phyloP scores from a whole-genome alignment of 345 rosid species.

The Brassica napus region Da-Ae NC_063450.1:54953501-54954000 shows the following conservation, averaged over 20 bases:
- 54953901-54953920: not conserved
- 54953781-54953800: not conserved
- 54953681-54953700: too few relatives aligned
- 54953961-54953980: not conserved
- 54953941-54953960: not conserved
- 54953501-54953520: too few relatives aligned
- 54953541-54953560: not conserved
- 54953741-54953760: not conserved
- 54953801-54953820: too few relatives aligned
- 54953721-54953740: not conserved
- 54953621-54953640: not conserved
- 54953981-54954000: too few relatives aligned
- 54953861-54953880: not conserved
- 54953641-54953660: not conserved
- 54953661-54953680: not conserved
- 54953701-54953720: not conserved
- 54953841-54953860: not conserved
- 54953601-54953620: not conserved
- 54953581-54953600: not conserved
- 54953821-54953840: not conserved
- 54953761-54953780: not conserved
- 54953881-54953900: not conserved
- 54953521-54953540: not conserved
- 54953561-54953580: not conserved
- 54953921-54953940: not conserved